Percentiles rank a stretch among this genome's conserved stretches.
These are phyloP conservation scores for Aspergillus neotritici DNA, from an alignment of 2,329 filamentous ascomycete genomes.

Conservation along the genomic window DNA sequence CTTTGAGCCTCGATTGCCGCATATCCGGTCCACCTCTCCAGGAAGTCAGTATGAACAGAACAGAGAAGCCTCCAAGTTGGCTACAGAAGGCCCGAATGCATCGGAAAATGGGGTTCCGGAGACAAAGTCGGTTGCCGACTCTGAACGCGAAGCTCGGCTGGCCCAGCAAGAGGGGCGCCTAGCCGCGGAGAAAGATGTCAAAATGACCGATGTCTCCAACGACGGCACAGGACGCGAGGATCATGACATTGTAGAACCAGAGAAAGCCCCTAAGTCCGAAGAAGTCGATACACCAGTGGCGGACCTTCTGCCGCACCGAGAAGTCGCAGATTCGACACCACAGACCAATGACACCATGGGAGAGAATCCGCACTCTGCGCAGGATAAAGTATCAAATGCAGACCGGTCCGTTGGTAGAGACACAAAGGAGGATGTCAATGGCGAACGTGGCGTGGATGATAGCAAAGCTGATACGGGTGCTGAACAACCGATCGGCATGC, in stretches of 20 bases:
- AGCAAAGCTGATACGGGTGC: slow-evolving; percentile 1
- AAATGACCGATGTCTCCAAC: slow-evolving; percentile 28
- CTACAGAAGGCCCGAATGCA: slow-evolving; percentile 2
- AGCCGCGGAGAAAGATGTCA: slow-evolving; percentile 22
- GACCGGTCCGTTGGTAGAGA: slow-evolving; percentile 11
- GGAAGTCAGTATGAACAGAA: slow-evolving; percentile 14
- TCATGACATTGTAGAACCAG: slow-evolving; percentile 7
- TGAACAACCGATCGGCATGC: slow-evolving; percentile 8
- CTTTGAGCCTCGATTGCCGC: slow-evolving; percentile 35
- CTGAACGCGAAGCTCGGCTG: slow-evolving; percentile 9
- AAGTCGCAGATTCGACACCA: slow-evolving; percentile 14
- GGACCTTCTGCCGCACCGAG: slow-evolving; percentile 29
- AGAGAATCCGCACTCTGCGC: slow-evolving; percentile 3
- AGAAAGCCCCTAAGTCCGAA: slow-evolving; percentile 30
- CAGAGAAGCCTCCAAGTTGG: slow-evolving; percentile 9
- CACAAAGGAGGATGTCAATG: slow-evolving; percentile 11
- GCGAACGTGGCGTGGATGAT: slow-evolving; percentile 7
- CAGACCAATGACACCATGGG: slow-evolving; percentile 11
- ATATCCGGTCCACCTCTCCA: slow-evolving; percentile 13
- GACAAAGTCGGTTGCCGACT: slow-evolving; percentile 3
- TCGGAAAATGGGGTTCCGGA: slow-evolving; percentile 12
- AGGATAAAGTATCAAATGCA: slow-evolving; percentile 2
- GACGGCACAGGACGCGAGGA: slow-evolving; percentile 7
- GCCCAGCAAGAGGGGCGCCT: slow-evolving; percentile 8
- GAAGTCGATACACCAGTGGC: slow-evolving; percentile 30